Evolutionary conservation across 2,329 filamentous ascomycete genomes (phyloP), one percentile per base, ranked within the genome.

Genomic region (Apiospora sp.): DNA sequence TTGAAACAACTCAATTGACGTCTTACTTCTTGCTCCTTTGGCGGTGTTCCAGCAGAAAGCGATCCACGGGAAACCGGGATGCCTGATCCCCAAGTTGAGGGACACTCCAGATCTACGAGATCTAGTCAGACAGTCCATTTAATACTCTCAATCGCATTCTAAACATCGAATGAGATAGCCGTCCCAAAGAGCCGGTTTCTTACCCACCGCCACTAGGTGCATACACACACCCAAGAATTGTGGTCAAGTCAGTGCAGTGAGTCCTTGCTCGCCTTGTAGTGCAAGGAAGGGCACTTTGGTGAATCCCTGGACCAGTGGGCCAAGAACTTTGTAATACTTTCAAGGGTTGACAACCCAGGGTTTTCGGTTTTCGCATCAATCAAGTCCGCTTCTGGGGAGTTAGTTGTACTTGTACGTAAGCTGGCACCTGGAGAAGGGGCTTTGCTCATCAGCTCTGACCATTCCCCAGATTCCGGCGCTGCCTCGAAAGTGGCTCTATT

Each of bases 341-440:
- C 58, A 37, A 64, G 58, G 58, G 37, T 64, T 19, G 14, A 14
- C 14, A 24, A 7, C 51, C 51, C 51, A 58, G 13, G 51, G 27
- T 51, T 54, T 58, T 34, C 54, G 7, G 7, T 22, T 61, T 61
- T 61, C 30, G 54, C 54, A 61, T 61, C 54, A 61, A 37, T 64
- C 34, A n/a, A 12, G 34, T 22, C 54, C 30, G 54, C 16, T 61
- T 61, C 54, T 61, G 54, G 27, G 30, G 34, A 61, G 19, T 37
- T 61, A 61, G 19, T 37, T 61, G 54, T 61, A 61, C 54, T 37
- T 61, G 54, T 61, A 61, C 54, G 54, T 61, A 61, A 61, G 30
- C 54, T 37, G 30, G 54, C 16, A 61, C 14, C 51, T 34, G 51
- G 51, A 37, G 30, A n/a, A 61, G 37, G 37, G 54, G 58, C 34